phyloP scores from a whole-genome alignment of 2,329 filamentous ascomycete genomes.

The Hypoxylon sp. region DNA sequence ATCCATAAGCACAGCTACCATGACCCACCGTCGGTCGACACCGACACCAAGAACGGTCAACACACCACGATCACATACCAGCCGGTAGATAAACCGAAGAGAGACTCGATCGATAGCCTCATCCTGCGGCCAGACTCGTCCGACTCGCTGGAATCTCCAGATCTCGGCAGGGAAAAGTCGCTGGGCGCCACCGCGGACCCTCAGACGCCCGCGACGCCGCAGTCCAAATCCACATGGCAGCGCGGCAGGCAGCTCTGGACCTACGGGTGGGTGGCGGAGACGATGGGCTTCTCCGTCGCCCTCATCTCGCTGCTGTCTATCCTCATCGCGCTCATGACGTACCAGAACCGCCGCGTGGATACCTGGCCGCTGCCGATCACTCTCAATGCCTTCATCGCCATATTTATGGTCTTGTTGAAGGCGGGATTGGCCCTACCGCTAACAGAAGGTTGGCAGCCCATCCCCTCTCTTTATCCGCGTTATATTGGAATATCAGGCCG shows the following conservation, averaged over 20 bases:
- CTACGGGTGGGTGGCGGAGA: constrained; percentile 31
- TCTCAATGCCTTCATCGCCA: constrained; percentile 27
- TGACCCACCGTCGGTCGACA: background rate
- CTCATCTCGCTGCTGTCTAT: constrained; percentile 20
- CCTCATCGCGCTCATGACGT: constrained; percentile 1
- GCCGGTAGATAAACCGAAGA: background rate
- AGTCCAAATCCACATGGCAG: background rate
- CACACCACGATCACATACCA: background rate
- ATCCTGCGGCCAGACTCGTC: background rate
- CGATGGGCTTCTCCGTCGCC: constrained; percentile 1
- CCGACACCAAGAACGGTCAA: background rate
- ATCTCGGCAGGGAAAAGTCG: background rate
- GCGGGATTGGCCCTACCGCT: constrained; percentile 16
- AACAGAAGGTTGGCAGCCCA: constrained; percentile 16
- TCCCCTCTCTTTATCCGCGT: background rate
- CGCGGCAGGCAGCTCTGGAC: constrained; percentile 5
- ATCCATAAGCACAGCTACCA: background rate
- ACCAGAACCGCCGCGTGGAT: constrained; percentile 9
- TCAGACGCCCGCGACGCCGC: background rate
- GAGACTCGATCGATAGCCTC: background rate
- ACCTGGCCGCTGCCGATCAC: constrained; percentile 17
- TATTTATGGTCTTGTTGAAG: constrained; percentile 27
- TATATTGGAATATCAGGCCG: background rate
- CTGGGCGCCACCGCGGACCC: background rate
- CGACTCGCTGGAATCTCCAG: background rate